Evolutionary conservation across 257 asterid genomes (phyloP).

Genomic region (Przewalskia tangutica): DNA sequence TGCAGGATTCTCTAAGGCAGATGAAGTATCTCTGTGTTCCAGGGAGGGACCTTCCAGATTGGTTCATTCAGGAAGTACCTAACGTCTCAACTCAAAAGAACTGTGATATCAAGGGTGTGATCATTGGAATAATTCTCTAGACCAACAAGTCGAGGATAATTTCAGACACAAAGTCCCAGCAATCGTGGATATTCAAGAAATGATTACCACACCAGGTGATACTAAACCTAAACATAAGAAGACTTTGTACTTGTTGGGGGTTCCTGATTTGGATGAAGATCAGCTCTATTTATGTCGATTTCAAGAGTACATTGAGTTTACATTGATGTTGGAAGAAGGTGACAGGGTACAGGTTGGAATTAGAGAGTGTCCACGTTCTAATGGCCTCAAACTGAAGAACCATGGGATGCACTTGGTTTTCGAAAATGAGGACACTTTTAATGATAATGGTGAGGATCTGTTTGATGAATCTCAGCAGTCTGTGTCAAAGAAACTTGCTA

Average conservation of each 20-base stretch:
- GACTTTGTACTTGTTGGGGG: constrained; percentile 6
- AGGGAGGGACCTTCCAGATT: constrained; percentile 21
- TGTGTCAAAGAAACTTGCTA: constrained; percentile 12
- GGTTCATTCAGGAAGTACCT: constrained; percentile 18
- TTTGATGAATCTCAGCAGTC: constrained; percentile 11
- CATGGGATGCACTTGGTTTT: constrained; percentile 19
- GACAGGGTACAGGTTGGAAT: constrained; percentile 15
- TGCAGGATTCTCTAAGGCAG: constrained; percentile 22
- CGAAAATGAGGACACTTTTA: constrained; percentile 24
- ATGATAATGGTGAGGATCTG: constrained; percentile 18
- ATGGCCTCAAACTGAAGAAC: constrained; percentile 19
- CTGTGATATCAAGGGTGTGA: constrained; percentile 10
- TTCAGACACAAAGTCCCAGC: constrained; percentile 11
- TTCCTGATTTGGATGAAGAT: constrained; percentile 18
- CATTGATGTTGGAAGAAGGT: constrained; percentile 14
- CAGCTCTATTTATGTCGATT: constrained; percentile 25
- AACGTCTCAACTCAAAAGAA: constrained; percentile 7
- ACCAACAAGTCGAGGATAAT: constrained; percentile 10
- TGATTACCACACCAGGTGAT: constrained; percentile 11
- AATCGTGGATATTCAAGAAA: constrained; percentile 15
- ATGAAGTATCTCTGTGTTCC: constrained; percentile 13
- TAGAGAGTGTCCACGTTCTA: neutral
- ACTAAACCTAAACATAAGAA: neutral
- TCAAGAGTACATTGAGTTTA: constrained; percentile 3
- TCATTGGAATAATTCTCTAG: constrained; percentile 13